phyloP scores from a whole-genome alignment of 805 yeast genomes.

The Debaryomyces prosopidis region DNA sequence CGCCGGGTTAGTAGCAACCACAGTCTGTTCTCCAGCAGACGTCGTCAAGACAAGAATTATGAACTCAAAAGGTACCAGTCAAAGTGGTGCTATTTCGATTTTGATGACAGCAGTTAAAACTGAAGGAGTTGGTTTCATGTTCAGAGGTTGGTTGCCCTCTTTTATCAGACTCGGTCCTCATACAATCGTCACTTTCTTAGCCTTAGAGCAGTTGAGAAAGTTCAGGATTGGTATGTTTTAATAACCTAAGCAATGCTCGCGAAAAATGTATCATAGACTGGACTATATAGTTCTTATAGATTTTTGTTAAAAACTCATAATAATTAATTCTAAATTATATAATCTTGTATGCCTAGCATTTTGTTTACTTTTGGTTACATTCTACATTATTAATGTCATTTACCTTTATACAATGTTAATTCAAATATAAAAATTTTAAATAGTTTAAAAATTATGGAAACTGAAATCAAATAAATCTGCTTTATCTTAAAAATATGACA shows the following conservation, averaged over 20 bases:
- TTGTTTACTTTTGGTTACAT: no score
- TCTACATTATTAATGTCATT: no score
- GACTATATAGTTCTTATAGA: not conserved
- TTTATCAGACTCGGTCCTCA: constrained; percentile 85
- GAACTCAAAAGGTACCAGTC: constrained; percentile 54
- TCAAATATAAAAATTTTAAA: not conserved
- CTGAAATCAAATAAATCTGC: no score
- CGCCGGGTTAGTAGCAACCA: constrained; percentile 88
- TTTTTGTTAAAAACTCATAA: not conserved
- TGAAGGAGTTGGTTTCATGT: constrained; percentile 81
- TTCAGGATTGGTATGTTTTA: constrained; percentile 48
- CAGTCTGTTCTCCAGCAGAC: constrained; percentile 91
- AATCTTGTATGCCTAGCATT: no score
- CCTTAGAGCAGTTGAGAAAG: constrained; percentile 64
- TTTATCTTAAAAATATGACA: no score
- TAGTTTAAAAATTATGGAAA: not conserved
- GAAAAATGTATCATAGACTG: constrained; percentile 1
- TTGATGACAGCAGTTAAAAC: constrained; percentile 54
- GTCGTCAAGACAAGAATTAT: constrained; percentile 86
- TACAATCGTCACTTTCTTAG: constrained; percentile 68
- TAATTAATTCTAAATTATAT: not conserved
- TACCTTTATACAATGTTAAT: not conserved
- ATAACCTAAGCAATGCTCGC: not conserved
- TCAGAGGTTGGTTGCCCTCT: constrained; percentile 90
- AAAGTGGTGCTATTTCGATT: constrained; percentile 50